Evolutionary conservation across 371 early-diverging fungal species (phyloP).

Genomic region (Apophysomyces elegans): DNA sequence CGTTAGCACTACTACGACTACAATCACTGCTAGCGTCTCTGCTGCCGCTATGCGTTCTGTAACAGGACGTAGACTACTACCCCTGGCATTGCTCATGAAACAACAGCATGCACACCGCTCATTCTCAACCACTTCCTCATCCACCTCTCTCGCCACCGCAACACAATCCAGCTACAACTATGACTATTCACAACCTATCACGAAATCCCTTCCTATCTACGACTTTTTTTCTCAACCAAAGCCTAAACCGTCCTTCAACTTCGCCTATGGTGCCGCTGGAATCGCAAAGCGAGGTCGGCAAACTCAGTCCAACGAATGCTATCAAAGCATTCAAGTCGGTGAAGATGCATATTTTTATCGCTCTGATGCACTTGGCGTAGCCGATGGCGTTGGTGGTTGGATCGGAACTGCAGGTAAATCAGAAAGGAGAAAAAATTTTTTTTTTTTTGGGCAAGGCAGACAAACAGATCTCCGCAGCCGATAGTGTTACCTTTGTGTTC

Average conservation of each 20-base stretch:
- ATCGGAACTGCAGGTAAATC: slow-evolving; percentile 41
- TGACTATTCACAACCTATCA: neutral
- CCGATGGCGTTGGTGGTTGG: slow-evolving; percentile 86
- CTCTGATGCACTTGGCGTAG: slow-evolving; percentile 75
- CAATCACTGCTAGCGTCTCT: neutral
- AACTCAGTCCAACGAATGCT: slow-evolving; percentile 23
- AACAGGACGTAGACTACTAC: neutral
- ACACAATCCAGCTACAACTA: slow-evolving; percentile 8
- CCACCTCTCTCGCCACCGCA: neutral
- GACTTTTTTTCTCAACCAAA: slow-evolving; percentile 30
- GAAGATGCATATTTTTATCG: slow-evolving; percentile 80
- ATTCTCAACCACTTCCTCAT: neutral
- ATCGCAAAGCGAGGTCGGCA: slow-evolving; percentile 65
- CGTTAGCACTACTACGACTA: neutral
- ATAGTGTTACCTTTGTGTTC: neutral
- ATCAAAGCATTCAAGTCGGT: slow-evolving; percentile 73
- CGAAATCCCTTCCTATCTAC: slow-evolving; percentile 22
- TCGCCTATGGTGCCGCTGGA: slow-evolving; percentile 76
- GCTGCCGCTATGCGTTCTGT: neutral
- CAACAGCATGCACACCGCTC: neutral
- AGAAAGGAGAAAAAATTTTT: no score
- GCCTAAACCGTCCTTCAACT: slow-evolving; percentile 58
- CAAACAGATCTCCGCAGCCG: slow-evolving; percentile 1
- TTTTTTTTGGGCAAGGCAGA: neutral
- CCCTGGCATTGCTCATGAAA: neutral